Evolutionary conservation across 768 basidiomycete genomes (phyloP), one percentile per base, ranked within the genome.

Genomic region (Collybiopsis luxurians): DNA sequence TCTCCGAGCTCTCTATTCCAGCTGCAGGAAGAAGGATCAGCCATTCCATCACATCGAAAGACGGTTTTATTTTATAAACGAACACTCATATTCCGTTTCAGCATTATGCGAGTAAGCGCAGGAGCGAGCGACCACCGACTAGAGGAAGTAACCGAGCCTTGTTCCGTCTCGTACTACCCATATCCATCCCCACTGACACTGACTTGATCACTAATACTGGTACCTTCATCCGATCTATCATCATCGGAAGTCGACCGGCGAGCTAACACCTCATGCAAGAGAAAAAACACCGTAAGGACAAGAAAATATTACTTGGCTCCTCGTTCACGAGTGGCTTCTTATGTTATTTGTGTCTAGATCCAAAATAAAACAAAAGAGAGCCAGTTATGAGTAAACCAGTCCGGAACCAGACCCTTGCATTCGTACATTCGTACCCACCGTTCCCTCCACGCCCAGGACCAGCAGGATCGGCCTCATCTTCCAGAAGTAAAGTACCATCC

Each of bases 401-500:
- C n/a, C n/a, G n/a, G n/a, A n/a, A n/a, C n/a, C n/a, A n/a, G n/a
- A n/a, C n/a, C n/a, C n/a, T n/a, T n/a, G n/a, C n/a, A n/a, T n/a
- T n/a, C n/a, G n/a, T n/a, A n/a, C n/a, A n/a, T n/a, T n/a, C n/a
- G n/a, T n/a, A n/a, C 63, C 6, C 38, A 78, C 79, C 71, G 66
- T 73, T 87, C 72, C 66, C 82, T 68, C 72, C 79, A 60, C 61
- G 74, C 48, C 71, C 77, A 73, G n/a, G n/a, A 39, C 67, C 54
- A 19, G 76, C 75, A 4, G 72, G 59, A 17, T 28, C 1, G 75
- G 71, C 85, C 7, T 79, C 82, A 5, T 85, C 86, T n/a, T 84
- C 85, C 42, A 83, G 69, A 1, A 89, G 85, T 40, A 88, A 77
- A 42, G 92, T 81, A 11, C 84, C 81, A 60, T 92, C 90, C 67